phyloP scores from a whole-genome alignment of 163 green algal genomes.

The Chloromonas sp. region DNA sequence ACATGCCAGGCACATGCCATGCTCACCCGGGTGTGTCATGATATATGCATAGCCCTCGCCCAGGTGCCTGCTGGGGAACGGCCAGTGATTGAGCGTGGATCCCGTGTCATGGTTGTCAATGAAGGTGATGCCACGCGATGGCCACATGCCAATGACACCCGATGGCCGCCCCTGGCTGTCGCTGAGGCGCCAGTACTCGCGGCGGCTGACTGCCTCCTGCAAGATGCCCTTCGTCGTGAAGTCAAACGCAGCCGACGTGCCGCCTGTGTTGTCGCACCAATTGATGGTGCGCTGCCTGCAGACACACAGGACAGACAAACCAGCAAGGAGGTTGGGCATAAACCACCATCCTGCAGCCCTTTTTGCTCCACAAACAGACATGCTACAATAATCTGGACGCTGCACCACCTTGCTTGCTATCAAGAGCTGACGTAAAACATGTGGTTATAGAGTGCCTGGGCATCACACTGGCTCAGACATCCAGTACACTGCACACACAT shows the following conservation, averaged over 20 bases:
- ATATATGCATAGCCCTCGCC: slow-evolving; percentile 88
- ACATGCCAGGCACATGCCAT: neutral
- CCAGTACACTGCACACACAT: too few species aligned
- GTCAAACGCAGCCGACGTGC: slow-evolving; percentile 90
- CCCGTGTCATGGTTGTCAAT: slow-evolving; percentile 82
- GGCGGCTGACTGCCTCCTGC: slow-evolving; percentile 78
- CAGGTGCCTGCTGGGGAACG: slow-evolving; percentile 73
- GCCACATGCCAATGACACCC: slow-evolving; percentile 80
- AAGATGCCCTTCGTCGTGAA: slow-evolving; percentile 93
- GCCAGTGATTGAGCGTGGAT: slow-evolving; percentile 88
- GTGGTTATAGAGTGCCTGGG: too few species aligned
- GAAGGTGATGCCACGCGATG: slow-evolving; percentile 83
- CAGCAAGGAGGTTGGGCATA: neutral
- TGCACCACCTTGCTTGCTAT: too few species aligned
- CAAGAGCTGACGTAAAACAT: too few species aligned
- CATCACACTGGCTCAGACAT: too few species aligned
- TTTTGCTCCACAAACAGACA: neutral
- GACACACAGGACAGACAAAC: neutral
- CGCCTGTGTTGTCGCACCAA: slow-evolving; percentile 89
- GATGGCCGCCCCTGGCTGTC: slow-evolving; percentile 47
- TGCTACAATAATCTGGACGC: neutral
- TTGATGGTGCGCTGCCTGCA: slow-evolving; percentile 89
- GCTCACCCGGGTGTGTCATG: slow-evolving; percentile 70
- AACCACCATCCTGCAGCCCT: slow-evolving; percentile 39
- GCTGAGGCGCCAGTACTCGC: slow-evolving; percentile 91